Evolutionary conservation across 352 stramenopile species (phyloP).

Genomic region (Pythium dissotocum): DNA sequence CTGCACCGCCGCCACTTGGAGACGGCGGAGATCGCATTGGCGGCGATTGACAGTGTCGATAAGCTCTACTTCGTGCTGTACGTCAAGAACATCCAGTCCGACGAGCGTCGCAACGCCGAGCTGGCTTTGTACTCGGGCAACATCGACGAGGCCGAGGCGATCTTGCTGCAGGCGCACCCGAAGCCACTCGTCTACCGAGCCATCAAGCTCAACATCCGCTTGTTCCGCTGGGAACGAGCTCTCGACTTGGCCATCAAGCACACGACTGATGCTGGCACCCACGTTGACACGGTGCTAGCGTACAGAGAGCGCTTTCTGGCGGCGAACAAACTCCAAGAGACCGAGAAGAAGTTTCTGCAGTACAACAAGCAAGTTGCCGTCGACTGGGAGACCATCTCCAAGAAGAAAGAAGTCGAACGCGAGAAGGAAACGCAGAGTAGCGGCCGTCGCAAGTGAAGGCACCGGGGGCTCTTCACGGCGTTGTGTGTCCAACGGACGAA

Average conservation of each 20-base stretch:
- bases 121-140: constrained; percentile 83
- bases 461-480: too few species aligned
- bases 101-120: constrained; percentile 88
- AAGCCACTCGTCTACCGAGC: constrained; percentile 89
- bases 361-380: constrained; percentile 85
- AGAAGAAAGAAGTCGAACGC: constrained; percentile 89
- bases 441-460: constrained; percentile 56
- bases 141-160: constrained; percentile 91
- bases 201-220: constrained; percentile 93
- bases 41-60: constrained; percentile 90
- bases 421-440: constrained; percentile 68
- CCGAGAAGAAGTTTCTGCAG: constrained; percentile 87
- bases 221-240: constrained; percentile 89
- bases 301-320: constrained; percentile 88
- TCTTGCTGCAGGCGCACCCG: constrained; percentile 89
- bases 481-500: neutral
- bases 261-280: constrained; percentile 77
- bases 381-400: constrained; percentile 87
- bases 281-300: constrained; percentile 90
- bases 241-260: constrained; percentile 90
- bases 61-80: constrained; percentile 93
- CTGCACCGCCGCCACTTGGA: constrained; percentile 88
- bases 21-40: constrained; percentile 91
- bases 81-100: constrained; percentile 81
- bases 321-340: constrained; percentile 87